phyloP scores from a whole-genome alignment of 169 alveolate species.

The Plasmodium gaboni region DNA sequence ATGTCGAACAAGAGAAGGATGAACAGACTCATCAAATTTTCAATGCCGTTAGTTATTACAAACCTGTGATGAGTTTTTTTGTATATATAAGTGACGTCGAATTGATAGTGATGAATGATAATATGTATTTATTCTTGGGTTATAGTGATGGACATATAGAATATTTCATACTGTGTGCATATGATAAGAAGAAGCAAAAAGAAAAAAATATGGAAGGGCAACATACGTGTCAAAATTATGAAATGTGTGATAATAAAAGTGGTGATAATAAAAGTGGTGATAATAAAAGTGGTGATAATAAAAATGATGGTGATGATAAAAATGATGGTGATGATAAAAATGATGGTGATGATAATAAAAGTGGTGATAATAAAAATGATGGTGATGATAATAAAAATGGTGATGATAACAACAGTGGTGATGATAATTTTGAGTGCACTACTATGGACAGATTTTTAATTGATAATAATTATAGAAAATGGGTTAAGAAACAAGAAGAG shows the following conservation, averaged over 20 bases:
- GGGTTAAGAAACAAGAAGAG: not conserved
- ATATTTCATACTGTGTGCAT: slow-evolving; percentile 32
- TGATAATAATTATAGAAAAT: not conserved
- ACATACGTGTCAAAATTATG: not conserved
- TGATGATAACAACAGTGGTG: not conserved
- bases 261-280: not conserved
- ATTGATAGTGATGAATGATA: slow-evolving; percentile 38
- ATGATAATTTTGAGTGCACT: not conserved
- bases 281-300: not conserved
- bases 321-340: not conserved
- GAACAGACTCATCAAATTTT: not conserved
- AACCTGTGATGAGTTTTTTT: slow-evolving; percentile 7
- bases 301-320: not conserved
- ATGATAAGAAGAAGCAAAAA: not conserved
- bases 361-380: not conserved
- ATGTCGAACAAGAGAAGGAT: not conserved
- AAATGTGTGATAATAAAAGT: not conserved
- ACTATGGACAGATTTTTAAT: not conserved
- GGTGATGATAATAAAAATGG: not conserved
- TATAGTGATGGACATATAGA: slow-evolving; percentile 50
- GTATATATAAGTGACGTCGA: slow-evolving; percentile 35
- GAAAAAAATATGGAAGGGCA: not conserved
- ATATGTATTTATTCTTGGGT: slow-evolving; percentile 59
- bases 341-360: not conserved
- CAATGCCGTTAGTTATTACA: slow-evolving; percentile 4